These are phyloP conservation scores for Chlamydomonas urium DNA, from an alignment of 139 green algal genomes.

Conservation along the genomic window DNA sequence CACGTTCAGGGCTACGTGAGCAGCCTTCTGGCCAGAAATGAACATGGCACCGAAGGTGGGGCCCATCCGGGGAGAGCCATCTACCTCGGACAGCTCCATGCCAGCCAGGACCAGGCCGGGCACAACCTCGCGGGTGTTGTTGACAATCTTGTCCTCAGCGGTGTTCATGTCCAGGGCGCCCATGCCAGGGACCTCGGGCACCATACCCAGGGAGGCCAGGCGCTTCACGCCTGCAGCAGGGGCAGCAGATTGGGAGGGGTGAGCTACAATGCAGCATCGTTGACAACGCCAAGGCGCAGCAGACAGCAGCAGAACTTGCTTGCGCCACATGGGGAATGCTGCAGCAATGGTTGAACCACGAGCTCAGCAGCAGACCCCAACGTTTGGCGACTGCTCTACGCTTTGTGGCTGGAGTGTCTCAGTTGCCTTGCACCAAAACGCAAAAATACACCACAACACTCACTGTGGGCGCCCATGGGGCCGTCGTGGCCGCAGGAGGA, in stretches of 20 bases:
- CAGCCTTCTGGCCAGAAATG: slow-evolving; percentile 78
- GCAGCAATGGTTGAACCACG: no score
- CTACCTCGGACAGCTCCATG: slow-evolving; percentile 86
- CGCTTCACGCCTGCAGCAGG: slow-evolving; percentile 82
- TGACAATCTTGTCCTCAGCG: slow-evolving; percentile 87
- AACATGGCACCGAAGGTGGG: slow-evolving; percentile 96
- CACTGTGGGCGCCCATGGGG: slow-evolving; percentile 79
- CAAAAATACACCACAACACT: not conserved
- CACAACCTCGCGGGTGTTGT: slow-evolving; percentile 59
- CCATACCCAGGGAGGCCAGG: slow-evolving; percentile 82
- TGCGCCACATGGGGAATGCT: no score
- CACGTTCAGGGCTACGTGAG: slow-evolving; percentile 7
- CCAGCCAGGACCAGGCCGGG: slow-evolving; percentile 92
- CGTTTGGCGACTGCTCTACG: no score
- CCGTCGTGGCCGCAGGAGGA: slow-evolving; percentile 91
- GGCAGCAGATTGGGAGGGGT: no score
- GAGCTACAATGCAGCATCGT: no score
- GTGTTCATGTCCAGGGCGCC: slow-evolving; percentile 96
- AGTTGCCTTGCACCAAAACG: no score
- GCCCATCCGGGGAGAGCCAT: slow-evolving; percentile 86
- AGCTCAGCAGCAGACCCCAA: no score
- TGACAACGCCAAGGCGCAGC: no score
- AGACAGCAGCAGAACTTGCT: no score
- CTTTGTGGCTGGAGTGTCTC: no score
- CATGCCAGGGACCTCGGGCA: slow-evolving; percentile 82